Conservation (phyloP, 768 basidiomycete genomes). For the Lentinula lateritia region DNA sequence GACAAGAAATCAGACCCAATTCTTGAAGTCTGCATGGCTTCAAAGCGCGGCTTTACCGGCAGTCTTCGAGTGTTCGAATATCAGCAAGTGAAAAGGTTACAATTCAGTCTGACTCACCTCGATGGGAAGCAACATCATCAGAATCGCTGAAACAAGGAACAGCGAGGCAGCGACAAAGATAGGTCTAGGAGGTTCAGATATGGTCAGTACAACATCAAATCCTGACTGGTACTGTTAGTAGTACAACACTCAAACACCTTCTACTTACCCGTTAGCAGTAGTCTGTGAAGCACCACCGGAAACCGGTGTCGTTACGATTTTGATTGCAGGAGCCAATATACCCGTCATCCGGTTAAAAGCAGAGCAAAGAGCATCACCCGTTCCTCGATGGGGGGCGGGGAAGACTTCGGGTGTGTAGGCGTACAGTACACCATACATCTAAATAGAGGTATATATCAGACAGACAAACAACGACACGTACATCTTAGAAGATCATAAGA, state of each 20-base stretch:
- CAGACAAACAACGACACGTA: background rate
- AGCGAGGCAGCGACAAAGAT: conserved; percentile 43
- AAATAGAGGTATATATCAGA: conserved; percentile 1
- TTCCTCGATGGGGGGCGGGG: conserved; percentile 51
- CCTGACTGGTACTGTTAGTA: too few species aligned
- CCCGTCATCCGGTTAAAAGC: conserved; percentile 45
- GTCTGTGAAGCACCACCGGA: conserved; percentile 22
- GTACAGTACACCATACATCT: conserved; percentile 50
- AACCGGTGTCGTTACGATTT: conserved; percentile 35
- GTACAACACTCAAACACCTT: background rate
- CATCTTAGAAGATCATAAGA: background rate
- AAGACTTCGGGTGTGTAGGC: conserved; percentile 60
- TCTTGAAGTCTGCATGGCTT: too few species aligned
- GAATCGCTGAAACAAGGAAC: conserved; percentile 33
- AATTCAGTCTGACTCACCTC: conserved; percentile 25
- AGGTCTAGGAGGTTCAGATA: conserved; percentile 24
- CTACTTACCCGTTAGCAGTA: conserved; percentile 29
- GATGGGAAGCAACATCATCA: conserved; percentile 40
- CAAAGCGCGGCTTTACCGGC: conserved; percentile 27
- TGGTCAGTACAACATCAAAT: background rate
- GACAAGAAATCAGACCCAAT: too few species aligned
- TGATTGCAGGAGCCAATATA: conserved; percentile 43
- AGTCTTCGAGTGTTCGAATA: conserved; percentile 14
- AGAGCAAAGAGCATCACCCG: conserved; percentile 44
- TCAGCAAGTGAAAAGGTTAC: background rate